phyloP scores from a whole-genome alignment of 805 yeast genomes.

The Pichia nanzhaoensis region DNA sequence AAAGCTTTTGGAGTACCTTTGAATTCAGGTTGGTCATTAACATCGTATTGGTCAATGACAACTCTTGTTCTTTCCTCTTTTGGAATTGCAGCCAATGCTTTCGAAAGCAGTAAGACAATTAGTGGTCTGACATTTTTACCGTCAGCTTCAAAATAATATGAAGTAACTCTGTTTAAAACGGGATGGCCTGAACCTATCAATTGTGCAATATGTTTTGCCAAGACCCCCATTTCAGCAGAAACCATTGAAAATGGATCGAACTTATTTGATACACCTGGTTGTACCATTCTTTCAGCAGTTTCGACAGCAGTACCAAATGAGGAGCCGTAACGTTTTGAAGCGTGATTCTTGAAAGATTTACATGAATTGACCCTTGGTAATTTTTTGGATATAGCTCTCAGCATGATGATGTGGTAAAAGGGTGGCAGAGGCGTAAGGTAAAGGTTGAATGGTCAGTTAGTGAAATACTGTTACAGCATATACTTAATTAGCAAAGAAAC shows the following conservation, averaged over 20 bases:
- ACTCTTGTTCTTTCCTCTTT: conserved; percentile 56
- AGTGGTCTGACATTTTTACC: conserved; percentile 94
- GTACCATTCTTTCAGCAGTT: conserved; percentile 68
- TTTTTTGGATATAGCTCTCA: conserved; percentile 1
- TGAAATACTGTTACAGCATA: too few species aligned
- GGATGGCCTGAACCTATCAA: conserved; percentile 94
- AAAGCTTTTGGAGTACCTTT: conserved; percentile 49
- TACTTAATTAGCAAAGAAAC: too few species aligned
- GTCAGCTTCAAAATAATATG: conserved; percentile 91
- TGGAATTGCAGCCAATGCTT: conserved; percentile 76
- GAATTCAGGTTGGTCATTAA: conserved; percentile 56
- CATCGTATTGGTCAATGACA: conserved; percentile 56
- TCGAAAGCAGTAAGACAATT: conserved; percentile 74
- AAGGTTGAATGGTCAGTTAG: too few species aligned
- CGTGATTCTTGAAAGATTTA: neutral
- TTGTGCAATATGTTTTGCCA: conserved; percentile 80
- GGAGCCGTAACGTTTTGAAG: conserved; percentile 19
- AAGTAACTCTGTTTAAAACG: conserved; percentile 82
- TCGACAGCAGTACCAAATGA: conserved; percentile 51
- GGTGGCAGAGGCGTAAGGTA: too few species aligned
- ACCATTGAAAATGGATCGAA: conserved; percentile 88
- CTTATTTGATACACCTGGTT: conserved; percentile 46
- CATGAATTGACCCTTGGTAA: too few species aligned
- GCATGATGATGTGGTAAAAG: neutral
- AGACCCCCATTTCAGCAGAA: conserved; percentile 82